These are phyloP conservation scores for Euphorbia tirucalli DNA, from an alignment of 345 rosid species.

Conservation along the genomic window DNA sequence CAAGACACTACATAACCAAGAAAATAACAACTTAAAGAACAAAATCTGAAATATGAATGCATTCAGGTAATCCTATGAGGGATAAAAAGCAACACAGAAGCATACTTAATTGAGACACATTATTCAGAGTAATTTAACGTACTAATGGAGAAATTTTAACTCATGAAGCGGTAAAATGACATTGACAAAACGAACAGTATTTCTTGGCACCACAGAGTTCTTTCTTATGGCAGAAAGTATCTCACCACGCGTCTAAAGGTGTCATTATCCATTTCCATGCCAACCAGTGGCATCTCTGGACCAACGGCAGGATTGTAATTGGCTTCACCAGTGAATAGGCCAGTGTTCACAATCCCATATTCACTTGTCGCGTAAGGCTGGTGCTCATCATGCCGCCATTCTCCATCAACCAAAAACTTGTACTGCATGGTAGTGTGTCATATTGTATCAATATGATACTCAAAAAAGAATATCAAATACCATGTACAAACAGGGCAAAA, in stretches of 20 bases:
- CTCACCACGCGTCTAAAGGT: constrained; percentile 28
- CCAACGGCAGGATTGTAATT: constrained; percentile 12
- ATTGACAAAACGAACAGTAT: neutral
- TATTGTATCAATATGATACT: neutral
- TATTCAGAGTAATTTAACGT: neutral
- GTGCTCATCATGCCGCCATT: constrained; percentile 31
- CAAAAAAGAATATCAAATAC: neutral
- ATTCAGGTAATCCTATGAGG: neutral
- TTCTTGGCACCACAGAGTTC: neutral
- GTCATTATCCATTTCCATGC: constrained; percentile 29
- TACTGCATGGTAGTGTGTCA: constrained; percentile 19
- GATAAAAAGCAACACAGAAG: neutral
- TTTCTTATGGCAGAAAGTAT: neutral
- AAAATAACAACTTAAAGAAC: too few relatives aligned
- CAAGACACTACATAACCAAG: too few relatives aligned
- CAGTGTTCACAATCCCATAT: constrained; percentile 28
- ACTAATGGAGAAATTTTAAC: neutral
- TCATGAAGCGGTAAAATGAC: neutral
- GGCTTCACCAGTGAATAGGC: constrained; percentile 16
- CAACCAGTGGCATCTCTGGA: constrained; percentile 13
- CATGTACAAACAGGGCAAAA: neutral
- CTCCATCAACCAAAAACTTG: constrained; percentile 36
- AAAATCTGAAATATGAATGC: too few relatives aligned
- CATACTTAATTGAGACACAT: neutral
- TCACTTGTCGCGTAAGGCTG: constrained; percentile 22